Conservation (phyloP, 345 rosid genomes). For the Gossypium thurberi region DNA sequence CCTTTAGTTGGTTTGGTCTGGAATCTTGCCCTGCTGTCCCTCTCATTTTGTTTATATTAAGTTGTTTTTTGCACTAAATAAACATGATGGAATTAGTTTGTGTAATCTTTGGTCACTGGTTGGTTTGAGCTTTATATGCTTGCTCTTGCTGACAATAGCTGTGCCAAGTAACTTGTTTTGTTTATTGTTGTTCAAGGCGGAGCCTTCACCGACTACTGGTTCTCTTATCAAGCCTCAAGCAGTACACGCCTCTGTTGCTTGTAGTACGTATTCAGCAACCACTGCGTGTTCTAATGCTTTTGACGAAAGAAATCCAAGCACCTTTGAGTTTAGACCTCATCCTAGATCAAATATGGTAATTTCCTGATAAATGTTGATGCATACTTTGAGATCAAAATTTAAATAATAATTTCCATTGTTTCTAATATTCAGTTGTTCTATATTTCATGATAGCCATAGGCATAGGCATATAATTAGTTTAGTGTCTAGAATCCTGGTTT, state of each 20-base stretch:
- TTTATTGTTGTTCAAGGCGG: slow-evolving; percentile 53
- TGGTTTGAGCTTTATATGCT: slow-evolving; percentile 11
- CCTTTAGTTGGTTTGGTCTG: slow-evolving; percentile 2
- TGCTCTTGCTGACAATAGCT: slow-evolving; percentile 16
- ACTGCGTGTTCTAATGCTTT: slow-evolving; percentile 34
- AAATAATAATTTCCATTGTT: not conserved
- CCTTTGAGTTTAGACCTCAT: slow-evolving; percentile 78
- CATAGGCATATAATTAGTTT: not conserved
- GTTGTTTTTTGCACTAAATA: slow-evolving; percentile 1
- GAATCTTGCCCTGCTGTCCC: not conserved
- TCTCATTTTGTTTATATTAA: not conserved
- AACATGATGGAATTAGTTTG: slow-evolving; percentile 9
- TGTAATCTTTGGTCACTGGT: slow-evolving; percentile 13
- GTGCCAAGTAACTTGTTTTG: slow-evolving; percentile 11
- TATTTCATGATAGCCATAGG: not conserved
- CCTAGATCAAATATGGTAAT: slow-evolving; percentile 64
- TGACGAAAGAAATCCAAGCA: slow-evolving; percentile 40
- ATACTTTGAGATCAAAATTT: not conserved
- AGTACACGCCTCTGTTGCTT: slow-evolving; percentile 29
- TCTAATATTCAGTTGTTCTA: not conserved
- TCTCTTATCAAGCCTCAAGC: slow-evolving; percentile 62
- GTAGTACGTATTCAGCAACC: slow-evolving; percentile 33
- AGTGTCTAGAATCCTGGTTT: not conserved
- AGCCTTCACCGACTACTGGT: slow-evolving; percentile 96
- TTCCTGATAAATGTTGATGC: slow-evolving; percentile 11